Evolutionary conservation across 164 flowering plant genomes (phyloP).

Genomic region (Berberis vulgaris): DNA sequence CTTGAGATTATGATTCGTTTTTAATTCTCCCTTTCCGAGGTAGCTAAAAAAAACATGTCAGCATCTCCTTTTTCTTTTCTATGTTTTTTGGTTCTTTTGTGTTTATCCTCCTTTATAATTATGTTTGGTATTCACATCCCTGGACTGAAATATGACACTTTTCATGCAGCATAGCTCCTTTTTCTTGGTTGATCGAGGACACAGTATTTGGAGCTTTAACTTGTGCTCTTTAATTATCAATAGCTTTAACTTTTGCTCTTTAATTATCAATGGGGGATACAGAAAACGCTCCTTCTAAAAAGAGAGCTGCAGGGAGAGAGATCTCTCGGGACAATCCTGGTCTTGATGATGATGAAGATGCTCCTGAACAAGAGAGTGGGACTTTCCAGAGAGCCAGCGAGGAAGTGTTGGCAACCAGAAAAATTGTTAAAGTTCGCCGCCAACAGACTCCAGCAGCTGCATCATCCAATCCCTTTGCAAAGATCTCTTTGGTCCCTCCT

Average conservation of each 20-base stretch:
- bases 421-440: slow-evolving; percentile 87
- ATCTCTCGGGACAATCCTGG: slow-evolving; percentile 72
- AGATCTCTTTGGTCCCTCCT: slow-evolving; percentile 48
- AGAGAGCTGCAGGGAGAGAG: slow-evolving; percentile 84
- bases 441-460: slow-evolving; percentile 36
- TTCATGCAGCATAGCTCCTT: background rate
- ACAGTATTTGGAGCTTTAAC: background rate
- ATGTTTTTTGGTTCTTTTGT: background rate
- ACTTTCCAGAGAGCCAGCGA: slow-evolving; percentile 86
- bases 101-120: background rate
- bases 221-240: background rate
- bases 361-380: slow-evolving; percentile 55
- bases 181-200: background rate
- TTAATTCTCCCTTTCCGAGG: too few species aligned
- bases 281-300: slow-evolving; percentile 68
- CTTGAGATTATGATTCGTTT: too few species aligned
- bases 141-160: background rate
- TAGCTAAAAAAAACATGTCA: too few species aligned
- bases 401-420: slow-evolving; percentile 79
- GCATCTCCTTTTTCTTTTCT: too few species aligned
- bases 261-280: slow-evolving; percentile 51
- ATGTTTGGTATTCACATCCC: background rate
- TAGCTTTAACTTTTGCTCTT: background rate
- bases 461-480: slow-evolving; percentile 81
- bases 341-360: slow-evolving; percentile 75